Base-by-base conservation (phyloP, 2,329 filamentous ascomycete species). In the Fusarium irregulare region DNA sequence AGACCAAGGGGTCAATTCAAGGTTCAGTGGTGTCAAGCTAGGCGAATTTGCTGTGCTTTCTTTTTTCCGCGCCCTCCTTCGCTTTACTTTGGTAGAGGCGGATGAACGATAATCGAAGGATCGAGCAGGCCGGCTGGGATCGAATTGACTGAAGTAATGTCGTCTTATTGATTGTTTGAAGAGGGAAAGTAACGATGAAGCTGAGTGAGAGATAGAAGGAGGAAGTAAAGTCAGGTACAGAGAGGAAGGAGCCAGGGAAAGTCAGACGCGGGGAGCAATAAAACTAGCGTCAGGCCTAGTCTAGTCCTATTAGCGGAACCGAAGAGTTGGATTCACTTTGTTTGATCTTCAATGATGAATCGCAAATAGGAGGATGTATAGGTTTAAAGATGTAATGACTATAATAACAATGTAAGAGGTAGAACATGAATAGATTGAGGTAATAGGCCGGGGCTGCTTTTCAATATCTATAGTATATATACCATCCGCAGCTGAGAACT, bases 241-340 rank as follows among this genome's bases (percentile, higher is more conserved):
- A 25, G 41, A 44, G 48, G 48, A 40, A 51, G 30, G 48, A 40
- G 8, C 68, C 60, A 61, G 56, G 57, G 18, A 45, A 72, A 70
- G 71, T 73, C 62, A 75, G 71, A 75, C 70, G 73, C 65, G 73
- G 73, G 72, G 73, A 75, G 73, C 54, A 64, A 23, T 42, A 53
- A 68, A 63, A 64, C 68, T 75, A 75, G 72, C 46, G 73, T 62
- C 55, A 65, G 40, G n/a, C 51, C 61, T 75, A 75, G 71, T 74
- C 64, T 74, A 75, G 71, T 74, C 65, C 37, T 41, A 56, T 67
- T 70, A 68, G 73, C 73, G 70, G 70, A 73, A 74, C 60, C 67
- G 60, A 68, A 71, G 57, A 50, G 28, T 50, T 28, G 49, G 47
- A 59, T 60, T 60, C 45, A 45, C 45, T 49, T 57, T 20, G 37